These are phyloP conservation scores for Stagonosporopsis tanaceti DNA, from an alignment of 2,329 filamentous ascomycete species.

Conservation along the genomic window DNA sequence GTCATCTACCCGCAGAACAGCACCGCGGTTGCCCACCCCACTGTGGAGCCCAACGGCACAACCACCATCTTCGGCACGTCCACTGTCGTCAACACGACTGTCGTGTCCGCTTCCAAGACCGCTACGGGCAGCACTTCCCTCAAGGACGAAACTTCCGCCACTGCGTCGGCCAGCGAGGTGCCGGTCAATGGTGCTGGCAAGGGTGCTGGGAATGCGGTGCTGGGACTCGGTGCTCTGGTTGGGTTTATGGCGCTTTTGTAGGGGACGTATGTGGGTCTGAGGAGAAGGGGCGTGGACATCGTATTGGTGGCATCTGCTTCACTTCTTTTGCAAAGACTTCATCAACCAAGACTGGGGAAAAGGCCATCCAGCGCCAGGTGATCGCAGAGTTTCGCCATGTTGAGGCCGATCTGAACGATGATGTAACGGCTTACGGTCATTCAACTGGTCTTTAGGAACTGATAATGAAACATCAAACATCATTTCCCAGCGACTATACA, in stretches of 20 bases:
- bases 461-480: neutral
- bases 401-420: neutral
- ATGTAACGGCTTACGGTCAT: neutral
- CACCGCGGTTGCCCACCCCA: slow-evolving; percentile 3
- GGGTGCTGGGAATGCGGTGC: neutral
- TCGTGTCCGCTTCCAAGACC: neutral
- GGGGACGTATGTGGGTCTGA: neutral
- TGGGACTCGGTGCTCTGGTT: slow-evolving; percentile 1
- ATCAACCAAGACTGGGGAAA: neutral
- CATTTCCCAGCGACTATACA: neutral
- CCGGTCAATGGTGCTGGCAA: slow-evolving; percentile 4
- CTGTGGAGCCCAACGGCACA: neutral
- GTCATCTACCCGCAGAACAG: slow-evolving; percentile 16
- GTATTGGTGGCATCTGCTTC: neutral
- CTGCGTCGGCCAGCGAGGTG: slow-evolving; percentile 5
- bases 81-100: neutral
- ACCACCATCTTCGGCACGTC: neutral
- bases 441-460: neutral
- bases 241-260: slow-evolving; percentile 9
- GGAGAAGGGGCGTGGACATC: neutral
- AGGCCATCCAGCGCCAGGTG: neutral
- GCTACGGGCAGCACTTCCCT: neutral
- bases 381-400: neutral
- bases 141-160: slow-evolving; percentile 2
- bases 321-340: neutral